Percentiles rank a stretch among this genome's conserved stretches.
phyloP scores from a whole-genome alignment of 2,329 filamentous ascomycete species.

The Sporothrix mexicana region DNA sequence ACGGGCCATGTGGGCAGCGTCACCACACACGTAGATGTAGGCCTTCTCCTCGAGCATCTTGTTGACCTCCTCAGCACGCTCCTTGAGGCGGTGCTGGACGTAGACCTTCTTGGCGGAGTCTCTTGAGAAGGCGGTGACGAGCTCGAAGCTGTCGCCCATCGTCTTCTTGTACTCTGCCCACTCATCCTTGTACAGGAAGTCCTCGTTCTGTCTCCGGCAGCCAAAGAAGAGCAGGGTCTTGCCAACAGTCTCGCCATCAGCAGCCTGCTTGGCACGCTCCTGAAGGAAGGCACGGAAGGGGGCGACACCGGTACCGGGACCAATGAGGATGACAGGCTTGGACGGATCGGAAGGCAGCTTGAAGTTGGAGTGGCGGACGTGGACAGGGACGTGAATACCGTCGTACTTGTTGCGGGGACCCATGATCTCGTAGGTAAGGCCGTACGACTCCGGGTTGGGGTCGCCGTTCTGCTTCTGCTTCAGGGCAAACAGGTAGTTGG shows the following conservation, averaged over 20 bases:
- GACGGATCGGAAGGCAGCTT: conserved; percentile 94
- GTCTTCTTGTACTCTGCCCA: conserved; percentile 86
- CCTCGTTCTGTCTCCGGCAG: conserved; percentile 84
- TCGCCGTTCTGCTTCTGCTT: conserved; percentile 97
- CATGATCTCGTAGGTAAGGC: conserved; percentile 81
- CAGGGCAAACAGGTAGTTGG: conserved; percentile 92
- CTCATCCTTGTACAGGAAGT: conserved; percentile 90
- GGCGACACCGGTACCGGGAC: conserved; percentile 93
- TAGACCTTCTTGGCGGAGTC: conserved; percentile 89
- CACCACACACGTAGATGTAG: conserved; percentile 97
- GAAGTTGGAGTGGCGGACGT: conserved; percentile 98
- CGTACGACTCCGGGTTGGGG: conserved; percentile 78
- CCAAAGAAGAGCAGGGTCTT: conserved; percentile 93
- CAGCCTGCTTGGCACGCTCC: conserved; percentile 83
- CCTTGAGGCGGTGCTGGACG: conserved; percentile 89
- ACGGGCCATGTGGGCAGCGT: conserved; percentile 95
- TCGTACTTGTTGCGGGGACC: conserved; percentile 97
- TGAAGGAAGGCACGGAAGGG: conserved; percentile 96
- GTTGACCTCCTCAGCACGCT: conserved; percentile 83
- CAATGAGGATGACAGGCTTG: conserved; percentile 94
- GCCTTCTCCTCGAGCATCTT: conserved; percentile 84
- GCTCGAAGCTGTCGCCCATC: conserved; percentile 85
- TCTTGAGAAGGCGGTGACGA: conserved; percentile 95
- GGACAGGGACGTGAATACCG: conserved; percentile 91
- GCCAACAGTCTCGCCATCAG: conserved; percentile 81